phyloP scores from a whole-genome alignment of 352 stramenopile species.

The Globisporangium emineosum region DNA sequence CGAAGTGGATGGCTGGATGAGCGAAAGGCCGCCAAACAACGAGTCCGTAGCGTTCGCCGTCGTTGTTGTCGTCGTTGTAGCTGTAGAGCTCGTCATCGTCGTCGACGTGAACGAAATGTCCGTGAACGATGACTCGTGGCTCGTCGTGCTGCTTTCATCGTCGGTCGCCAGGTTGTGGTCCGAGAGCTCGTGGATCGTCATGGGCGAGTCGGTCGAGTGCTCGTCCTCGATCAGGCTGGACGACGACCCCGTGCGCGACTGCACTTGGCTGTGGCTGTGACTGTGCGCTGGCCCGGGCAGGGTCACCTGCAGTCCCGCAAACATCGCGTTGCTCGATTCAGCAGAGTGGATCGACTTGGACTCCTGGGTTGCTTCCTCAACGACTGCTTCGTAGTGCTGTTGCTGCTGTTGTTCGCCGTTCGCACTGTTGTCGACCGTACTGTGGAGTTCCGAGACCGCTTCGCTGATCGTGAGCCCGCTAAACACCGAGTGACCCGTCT shows the following conservation, averaged over 20 bases:
- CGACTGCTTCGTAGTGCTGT: neutral
- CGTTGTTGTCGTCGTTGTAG: neutral
- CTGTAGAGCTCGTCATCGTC: constrained; percentile 1
- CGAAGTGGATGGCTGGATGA: constrained; percentile 8
- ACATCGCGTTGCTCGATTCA: constrained; percentile 12
- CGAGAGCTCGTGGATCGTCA: constrained; percentile 54
- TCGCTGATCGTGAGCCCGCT: constrained; percentile 11
- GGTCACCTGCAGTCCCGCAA: constrained; percentile 13
- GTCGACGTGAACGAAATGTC: constrained; percentile 20
- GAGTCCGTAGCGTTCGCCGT: neutral
- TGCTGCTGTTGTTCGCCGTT: neutral
- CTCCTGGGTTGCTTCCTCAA: neutral
- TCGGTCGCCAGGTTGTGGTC: constrained; percentile 23
- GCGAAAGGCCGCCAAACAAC: constrained; percentile 20
- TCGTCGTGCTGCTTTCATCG: constrained; percentile 10
- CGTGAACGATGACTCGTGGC: constrained; percentile 19
- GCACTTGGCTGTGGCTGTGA: constrained; percentile 6
- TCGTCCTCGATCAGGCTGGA: constrained; percentile 20
- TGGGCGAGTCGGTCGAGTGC: constrained; percentile 27
- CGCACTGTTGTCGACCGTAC: neutral
- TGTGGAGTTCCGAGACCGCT: neutral
- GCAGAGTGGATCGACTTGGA: constrained; percentile 10
- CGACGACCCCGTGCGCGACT: constrained; percentile 17
- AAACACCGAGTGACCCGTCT: constrained; percentile 12
- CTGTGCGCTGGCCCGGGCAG: constrained; percentile 1